Conservation (phyloP, 352 stramenopile species). For the Albugo laibachii region DNA sequence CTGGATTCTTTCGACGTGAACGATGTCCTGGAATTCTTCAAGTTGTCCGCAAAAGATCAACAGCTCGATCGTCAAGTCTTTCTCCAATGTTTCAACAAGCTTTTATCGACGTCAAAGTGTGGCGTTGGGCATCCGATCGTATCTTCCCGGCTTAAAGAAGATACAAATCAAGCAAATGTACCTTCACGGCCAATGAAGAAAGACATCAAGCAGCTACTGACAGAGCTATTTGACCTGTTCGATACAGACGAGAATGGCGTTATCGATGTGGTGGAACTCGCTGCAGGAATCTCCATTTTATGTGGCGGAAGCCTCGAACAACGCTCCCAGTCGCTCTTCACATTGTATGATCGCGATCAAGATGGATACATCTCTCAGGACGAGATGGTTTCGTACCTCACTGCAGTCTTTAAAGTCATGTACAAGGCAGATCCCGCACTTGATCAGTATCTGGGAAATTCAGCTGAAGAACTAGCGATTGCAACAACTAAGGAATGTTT, state of each 20-base stretch:
- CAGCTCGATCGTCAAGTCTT: conserved; percentile 56
- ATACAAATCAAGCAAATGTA: too few relatives aligned
- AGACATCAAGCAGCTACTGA: conserved; percentile 26
- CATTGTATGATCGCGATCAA: conserved; percentile 64
- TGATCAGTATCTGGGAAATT: conserved; percentile 25
- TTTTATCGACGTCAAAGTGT: conserved; percentile 16
- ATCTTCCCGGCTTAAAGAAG: too few relatives aligned
- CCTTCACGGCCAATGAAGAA: conserved; percentile 8
- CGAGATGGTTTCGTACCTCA: conserved; percentile 73
- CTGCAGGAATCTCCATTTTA: conserved; percentile 69
- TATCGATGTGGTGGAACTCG: conserved; percentile 75
- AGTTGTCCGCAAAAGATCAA: conserved; percentile 31
- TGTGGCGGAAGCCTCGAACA: conserved; percentile 55
- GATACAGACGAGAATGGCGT: conserved; percentile 55
- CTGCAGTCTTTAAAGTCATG: conserved; percentile 69
- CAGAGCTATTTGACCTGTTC: conserved; percentile 67
- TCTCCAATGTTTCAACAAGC: conserved; percentile 70
- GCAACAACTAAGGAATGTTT: conserved; percentile 28
- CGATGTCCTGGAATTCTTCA: conserved; percentile 77
- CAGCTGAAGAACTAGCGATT: conserved; percentile 3
- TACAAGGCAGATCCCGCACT: conserved; percentile 65
- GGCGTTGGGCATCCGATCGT: background rate
- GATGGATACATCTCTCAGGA: conserved; percentile 60
- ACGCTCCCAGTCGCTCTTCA: conserved; percentile 61
- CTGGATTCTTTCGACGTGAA: conserved; percentile 64